Evolutionary conservation across 1,139 yeast genomes (phyloP).

Genomic region (Candida tetrigidarum): DNA sequence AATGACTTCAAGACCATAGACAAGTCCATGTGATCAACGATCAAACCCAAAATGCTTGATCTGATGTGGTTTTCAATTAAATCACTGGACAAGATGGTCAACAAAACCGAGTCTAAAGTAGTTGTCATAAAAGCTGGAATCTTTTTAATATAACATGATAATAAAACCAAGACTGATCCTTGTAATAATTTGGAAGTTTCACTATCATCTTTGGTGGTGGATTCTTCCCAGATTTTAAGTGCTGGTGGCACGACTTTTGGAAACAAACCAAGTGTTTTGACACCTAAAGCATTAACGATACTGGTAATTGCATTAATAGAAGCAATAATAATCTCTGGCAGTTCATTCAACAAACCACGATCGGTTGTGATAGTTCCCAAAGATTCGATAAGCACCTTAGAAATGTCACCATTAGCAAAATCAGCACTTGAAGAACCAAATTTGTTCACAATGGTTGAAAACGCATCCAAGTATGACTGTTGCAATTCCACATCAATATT

Average conservation of each 20-base stretch:
- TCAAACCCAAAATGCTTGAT: slow-evolving; percentile 62
- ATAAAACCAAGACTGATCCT: slow-evolving; percentile 68
- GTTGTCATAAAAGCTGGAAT: slow-evolving; percentile 87
- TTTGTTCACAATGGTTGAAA: slow-evolving; percentile 64
- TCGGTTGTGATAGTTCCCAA: slow-evolving; percentile 58
- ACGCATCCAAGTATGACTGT: slow-evolving; percentile 72
- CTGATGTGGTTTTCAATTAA: slow-evolving; percentile 63
- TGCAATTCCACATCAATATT: slow-evolving; percentile 52
- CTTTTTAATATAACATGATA: slow-evolving; percentile 77
- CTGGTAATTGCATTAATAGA: slow-evolving; percentile 75
- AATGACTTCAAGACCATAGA: slow-evolving; percentile 65
- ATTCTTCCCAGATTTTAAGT: slow-evolving; percentile 58
- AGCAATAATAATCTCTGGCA: slow-evolving; percentile 71
- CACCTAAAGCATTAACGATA: slow-evolving; percentile 75
- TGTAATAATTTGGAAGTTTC: slow-evolving; percentile 49
- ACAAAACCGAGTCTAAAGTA: slow-evolving; percentile 63
- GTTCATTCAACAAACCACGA: slow-evolving; percentile 53
- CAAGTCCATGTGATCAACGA: slow-evolving; percentile 72
- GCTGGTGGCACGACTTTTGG: slow-evolving; percentile 83
- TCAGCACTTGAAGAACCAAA: slow-evolving; percentile 52
- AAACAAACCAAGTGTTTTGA: slow-evolving; percentile 82
- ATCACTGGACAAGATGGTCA: slow-evolving; percentile 59
- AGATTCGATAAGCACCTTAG: slow-evolving; percentile 50
- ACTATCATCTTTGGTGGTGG: slow-evolving; percentile 29
- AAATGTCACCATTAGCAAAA: slow-evolving; percentile 35